Evolutionary conservation across 2,329 filamentous ascomycete genomes (phyloP).

Genomic region (Bipolaris bicolor): DNA sequence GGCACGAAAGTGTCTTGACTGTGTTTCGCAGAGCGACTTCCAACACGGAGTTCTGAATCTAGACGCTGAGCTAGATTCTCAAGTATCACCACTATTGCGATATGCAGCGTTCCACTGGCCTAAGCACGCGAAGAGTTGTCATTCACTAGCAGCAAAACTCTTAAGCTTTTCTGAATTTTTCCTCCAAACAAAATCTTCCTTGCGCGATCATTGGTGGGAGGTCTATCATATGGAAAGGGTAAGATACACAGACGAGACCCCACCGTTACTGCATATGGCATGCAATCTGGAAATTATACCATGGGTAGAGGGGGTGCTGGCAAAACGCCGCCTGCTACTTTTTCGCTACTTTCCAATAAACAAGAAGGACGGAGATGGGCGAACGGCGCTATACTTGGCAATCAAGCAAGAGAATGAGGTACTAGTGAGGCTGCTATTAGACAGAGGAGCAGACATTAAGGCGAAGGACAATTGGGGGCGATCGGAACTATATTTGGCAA

Average conservation of each 20-base stretch:
- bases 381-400: background rate
- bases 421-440: too few relatives aligned
- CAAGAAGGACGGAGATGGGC: background rate
- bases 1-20: background rate
- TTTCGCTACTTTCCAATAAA: too few relatives aligned
- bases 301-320: slow-evolving; percentile 8
- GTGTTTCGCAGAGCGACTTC: background rate
- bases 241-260: too few relatives aligned
- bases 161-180: slow-evolving; percentile 10
- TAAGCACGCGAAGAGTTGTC: slow-evolving; percentile 12
- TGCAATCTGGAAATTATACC: background rate
- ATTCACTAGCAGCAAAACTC: slow-evolving; percentile 5
- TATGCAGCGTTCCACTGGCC: slow-evolving; percentile 16
- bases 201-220: background rate
- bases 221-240: too few relatives aligned
- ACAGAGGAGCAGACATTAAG: too few relatives aligned
- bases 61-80: background rate
- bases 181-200: background rate
- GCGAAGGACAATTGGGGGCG: too few relatives aligned
- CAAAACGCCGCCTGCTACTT: too few relatives aligned
- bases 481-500: too few relatives aligned
- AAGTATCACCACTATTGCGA: slow-evolving; percentile 7
- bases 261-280: background rate
- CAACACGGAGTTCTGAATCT: background rate
- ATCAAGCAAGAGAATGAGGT: too few relatives aligned